Conservation (phyloP, 2,329 filamentous ascomycete species). For the Colletotrichum tanaceti region DNA sequence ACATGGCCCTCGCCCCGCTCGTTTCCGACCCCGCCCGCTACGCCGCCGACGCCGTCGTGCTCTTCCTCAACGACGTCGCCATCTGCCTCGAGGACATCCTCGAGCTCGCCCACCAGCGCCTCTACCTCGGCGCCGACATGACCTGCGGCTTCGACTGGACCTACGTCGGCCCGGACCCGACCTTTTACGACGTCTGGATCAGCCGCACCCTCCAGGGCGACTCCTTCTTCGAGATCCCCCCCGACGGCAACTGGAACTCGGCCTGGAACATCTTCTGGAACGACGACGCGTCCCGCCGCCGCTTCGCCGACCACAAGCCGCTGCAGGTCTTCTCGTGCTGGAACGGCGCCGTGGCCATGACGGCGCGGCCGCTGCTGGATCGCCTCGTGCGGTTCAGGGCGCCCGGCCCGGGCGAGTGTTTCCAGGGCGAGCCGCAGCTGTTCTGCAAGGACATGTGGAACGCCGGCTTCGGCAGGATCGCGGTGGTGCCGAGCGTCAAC, state of each 20-base stretch:
- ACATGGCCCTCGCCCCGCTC: constrained; percentile 63
- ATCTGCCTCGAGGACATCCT: constrained; percentile 67
- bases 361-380: constrained; percentile 59
- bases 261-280: constrained; percentile 66
- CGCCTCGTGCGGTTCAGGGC: constrained; percentile 59
- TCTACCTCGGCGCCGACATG: constrained; percentile 63
- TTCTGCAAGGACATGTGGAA: constrained; percentile 70
- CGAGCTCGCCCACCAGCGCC: constrained; percentile 56
- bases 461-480: constrained; percentile 62
- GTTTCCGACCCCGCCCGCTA: constrained; percentile 43
- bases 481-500: constrained; percentile 66
- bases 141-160: constrained; percentile 71
- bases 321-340: constrained; percentile 72
- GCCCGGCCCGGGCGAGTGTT: constrained; percentile 57
- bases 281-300: constrained; percentile 50
- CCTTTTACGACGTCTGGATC: constrained; percentile 68
- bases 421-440: constrained; percentile 65
- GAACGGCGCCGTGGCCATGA: constrained; percentile 66
- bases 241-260: constrained; percentile 60
- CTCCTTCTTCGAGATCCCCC: constrained; percentile 65
- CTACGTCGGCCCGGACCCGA: constrained; percentile 55
- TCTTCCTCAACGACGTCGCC: constrained; percentile 68
- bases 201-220: constrained; percentile 64
- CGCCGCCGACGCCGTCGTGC: constrained; percentile 53
- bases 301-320: constrained; percentile 54